Conservation (phyloP, 371 early-diverging fungal species). For the Phascolomyces articulosus region DNA sequence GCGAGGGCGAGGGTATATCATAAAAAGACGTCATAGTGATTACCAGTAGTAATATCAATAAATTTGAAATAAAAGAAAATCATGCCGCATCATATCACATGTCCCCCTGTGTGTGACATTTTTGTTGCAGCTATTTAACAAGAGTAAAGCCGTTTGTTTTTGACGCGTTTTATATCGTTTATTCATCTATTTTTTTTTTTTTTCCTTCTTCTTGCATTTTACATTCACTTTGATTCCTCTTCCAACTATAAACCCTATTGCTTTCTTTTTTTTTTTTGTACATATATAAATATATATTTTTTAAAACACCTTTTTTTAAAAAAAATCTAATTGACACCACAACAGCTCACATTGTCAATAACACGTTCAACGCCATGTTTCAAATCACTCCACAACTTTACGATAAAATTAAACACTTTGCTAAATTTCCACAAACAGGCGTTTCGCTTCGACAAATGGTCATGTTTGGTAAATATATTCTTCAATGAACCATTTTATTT, state of each 20-base stretch:
- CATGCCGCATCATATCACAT: constrained; percentile 5
- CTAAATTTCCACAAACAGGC: constrained; percentile 87
- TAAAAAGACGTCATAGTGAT: too few species aligned
- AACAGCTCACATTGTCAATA: too few species aligned
- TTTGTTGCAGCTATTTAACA: background rate
- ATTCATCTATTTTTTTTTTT: background rate
- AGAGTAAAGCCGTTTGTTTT: background rate
- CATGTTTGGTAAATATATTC: constrained; percentile 28
- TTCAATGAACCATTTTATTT: too few species aligned
- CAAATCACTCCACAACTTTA: constrained; percentile 66
- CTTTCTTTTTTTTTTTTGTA: constrained; percentile 1
- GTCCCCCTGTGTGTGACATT: background rate
- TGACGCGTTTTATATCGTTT: background rate
- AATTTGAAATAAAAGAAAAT: too few species aligned
- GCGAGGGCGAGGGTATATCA: too few species aligned
- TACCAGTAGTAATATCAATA: too few species aligned
- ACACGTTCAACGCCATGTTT: too few species aligned
- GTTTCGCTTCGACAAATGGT: constrained; percentile 86
- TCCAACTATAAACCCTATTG: background rate
- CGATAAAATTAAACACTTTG: constrained; percentile 75
- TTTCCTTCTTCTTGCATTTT: background rate
- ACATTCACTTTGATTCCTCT: background rate
- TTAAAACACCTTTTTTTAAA: too few species aligned
- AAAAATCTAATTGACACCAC: too few species aligned
- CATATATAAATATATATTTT: constrained; percentile 1